Evolutionary conservation across 1,284 basidiomycete species (phyloP), one percentile per base, ranked within the genome.

Genomic region (Grifola frondosa): DNA sequence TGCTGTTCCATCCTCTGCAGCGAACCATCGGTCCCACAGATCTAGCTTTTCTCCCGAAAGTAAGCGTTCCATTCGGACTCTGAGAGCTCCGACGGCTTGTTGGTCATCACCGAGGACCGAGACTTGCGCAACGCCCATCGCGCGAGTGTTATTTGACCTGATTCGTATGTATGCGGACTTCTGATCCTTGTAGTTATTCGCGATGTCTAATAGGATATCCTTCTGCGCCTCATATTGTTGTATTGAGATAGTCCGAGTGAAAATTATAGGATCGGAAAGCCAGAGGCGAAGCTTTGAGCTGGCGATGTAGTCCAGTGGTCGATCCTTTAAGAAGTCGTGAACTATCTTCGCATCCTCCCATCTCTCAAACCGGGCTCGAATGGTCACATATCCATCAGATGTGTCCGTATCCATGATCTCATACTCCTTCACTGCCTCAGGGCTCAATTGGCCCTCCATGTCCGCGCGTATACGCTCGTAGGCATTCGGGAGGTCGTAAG

Each of bases 41-140:
- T 66, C 57, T 4, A 80, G 60, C 26, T 61, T 70, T 31, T 75
- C 70, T 5, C 80, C 79, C n/a, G 64, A 64, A 3, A 68, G 70
- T 17, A 82, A 53, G 37, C 62, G 72, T 56, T 81, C 79, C 0
- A 78, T 73, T 36, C 77, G 63, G n/a, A 81, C 79, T 57, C 81
- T 82, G 42, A 81, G 51, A 5, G 71, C 65, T 2, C 80, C 80
- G 2, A 74, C 67, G 1, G 69, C 68, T n/a, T 31, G 48, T 1
- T 52, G 45, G 23, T 50, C 34, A 8, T 42, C 76, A 52, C 38
- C 69, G 43, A 50, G 52, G 12, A 69, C n/a, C n/a, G n/a, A n/a
- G n/a, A n/a, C n/a, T n/a, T n/a, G n/a, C 26, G 19, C 40, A 12
- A 22, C 23, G 17, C 40, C 40, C 30, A 15, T 15, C 21, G 35